These are phyloP conservation scores for Pseudisothecium myosuroides DNA, from an alignment of 225 moss, liverwort and hornwort genomes.

Conservation along the genomic window DNA sequence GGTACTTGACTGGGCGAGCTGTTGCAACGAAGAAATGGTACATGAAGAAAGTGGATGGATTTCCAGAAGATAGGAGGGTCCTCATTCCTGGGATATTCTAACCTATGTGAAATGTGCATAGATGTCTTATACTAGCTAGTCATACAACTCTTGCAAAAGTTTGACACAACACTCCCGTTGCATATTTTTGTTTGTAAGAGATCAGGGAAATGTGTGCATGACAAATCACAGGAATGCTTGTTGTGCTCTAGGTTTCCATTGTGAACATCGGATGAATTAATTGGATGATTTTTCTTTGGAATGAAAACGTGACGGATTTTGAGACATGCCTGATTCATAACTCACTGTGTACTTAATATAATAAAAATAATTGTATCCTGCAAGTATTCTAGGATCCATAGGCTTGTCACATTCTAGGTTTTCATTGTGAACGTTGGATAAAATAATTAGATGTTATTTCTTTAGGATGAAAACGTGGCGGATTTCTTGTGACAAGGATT, in stretches of 20 bases:
- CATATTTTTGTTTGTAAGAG: neutral
- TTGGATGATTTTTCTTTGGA: neutral
- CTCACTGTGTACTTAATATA: no score
- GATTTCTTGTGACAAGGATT: neutral
- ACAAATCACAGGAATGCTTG: neutral
- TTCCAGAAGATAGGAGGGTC: conserved; percentile 4
- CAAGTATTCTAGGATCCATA: no score
- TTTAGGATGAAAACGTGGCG: no score
- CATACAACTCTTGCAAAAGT: neutral
- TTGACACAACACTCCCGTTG: neutral
- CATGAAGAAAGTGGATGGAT: conserved; percentile 22
- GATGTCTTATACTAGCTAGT: no score
- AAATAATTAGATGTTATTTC: no score
- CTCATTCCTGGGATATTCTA: conserved; percentile 26
- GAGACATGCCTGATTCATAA: no score
- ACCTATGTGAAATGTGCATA: no score
- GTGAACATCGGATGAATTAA: no score
- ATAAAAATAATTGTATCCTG: no score
- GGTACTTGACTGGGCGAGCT: neutral
- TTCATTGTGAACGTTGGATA: no score
- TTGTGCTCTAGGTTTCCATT: rapidly evolving
- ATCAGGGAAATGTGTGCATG: neutral
- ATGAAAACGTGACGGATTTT: no score
- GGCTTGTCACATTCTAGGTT: no score
- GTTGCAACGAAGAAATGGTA: conserved; percentile 24